Evolutionary conservation across 2,329 filamentous ascomycete genomes (phyloP), one percentile per base, ranked within the genome.

Genomic region (Beauveria caledonica): DNA sequence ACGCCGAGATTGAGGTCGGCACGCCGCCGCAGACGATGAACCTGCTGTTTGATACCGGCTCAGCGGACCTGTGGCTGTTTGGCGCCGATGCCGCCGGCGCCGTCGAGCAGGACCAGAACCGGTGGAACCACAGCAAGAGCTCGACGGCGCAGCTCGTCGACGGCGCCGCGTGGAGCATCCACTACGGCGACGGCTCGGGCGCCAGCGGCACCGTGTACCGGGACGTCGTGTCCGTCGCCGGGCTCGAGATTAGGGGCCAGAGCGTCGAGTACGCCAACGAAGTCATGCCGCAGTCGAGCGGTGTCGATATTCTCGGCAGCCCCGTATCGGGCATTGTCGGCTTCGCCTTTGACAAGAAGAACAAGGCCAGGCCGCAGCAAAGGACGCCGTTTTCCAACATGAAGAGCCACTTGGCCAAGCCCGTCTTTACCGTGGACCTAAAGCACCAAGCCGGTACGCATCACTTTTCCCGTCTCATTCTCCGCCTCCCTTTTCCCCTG

Each of bases 371-470:
- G 53, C 77, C 77, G 3, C 63, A 69, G 58, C 76, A 80, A 63
- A 74, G 73, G 60, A 80, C 77, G 0, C 78, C 77, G 44, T 76
- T 76, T 60, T 72, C 72, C 55, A 76, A 71, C 29, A 67, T 68
- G 23, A 59, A 63, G 21, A 36, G 61, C 0, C 59, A 55, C 21
- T 63, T 72, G 1, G 58, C 63, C n/a, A 27, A 58, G 1, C 58
- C 63, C 1, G 74, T 92, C 45, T 88, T 92, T 73, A 89, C 88
- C 0, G 87, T 86, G 25, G 80, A 87, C 63, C 77, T 93, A 48
- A 82, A 83, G 67, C 79, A 82, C 64, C 77, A 67, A 42, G 63
- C 66, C 13, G 64, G 70, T 68, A 62, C 29, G 63, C 33, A 15
- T 13, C 1, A 15, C 11, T 10, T 13, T 36, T 36, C 11, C 33